Conservation (phyloP, 2,329 filamentous ascomycete species). For the Elsinoe necatrix region DNA sequence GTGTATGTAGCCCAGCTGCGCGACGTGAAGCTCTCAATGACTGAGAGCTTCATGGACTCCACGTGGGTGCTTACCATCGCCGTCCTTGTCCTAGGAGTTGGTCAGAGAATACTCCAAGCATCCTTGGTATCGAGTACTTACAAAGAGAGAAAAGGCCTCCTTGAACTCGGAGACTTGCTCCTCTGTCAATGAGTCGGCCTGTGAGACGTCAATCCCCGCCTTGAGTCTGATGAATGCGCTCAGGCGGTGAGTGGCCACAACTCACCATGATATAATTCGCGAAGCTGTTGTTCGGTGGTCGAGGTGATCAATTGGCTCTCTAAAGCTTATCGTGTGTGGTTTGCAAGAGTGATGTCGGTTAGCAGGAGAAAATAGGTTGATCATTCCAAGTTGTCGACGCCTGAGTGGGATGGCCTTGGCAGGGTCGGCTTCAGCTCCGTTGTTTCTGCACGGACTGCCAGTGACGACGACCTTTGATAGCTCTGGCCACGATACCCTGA, state of each 20-base stretch:
- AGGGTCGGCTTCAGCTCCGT: conserved; percentile 8
- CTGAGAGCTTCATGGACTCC: conserved; percentile 16
- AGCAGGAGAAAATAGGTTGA: conserved; percentile 25
- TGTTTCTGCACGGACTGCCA: neutral
- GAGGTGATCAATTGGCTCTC: neutral
- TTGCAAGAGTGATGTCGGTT: conserved; percentile 13
- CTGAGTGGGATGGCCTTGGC: conserved; percentile 10
- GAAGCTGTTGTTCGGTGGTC: neutral
- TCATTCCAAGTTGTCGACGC: conserved; percentile 15
- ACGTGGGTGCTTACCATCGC: conserved; percentile 41
- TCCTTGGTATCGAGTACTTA: conserved; percentile 49
- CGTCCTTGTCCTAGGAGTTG: conserved; percentile 46
- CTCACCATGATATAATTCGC: neutral
- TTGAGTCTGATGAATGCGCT: neutral
- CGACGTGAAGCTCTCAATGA: conserved; percentile 7
- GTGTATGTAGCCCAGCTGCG: neutral
- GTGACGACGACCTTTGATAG: conserved; percentile 6
- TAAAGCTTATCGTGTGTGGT: neutral
- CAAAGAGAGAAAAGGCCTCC: conserved; percentile 99
- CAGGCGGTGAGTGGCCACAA: neutral
- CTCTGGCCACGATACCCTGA: neutral
- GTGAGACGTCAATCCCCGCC: conserved; percentile 20
- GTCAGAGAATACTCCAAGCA: neutral
- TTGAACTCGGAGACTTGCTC: conserved; percentile 99
- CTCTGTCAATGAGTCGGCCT: conserved; percentile 98